These are phyloP conservation scores for thale cress (Arabidopsis thaliana) DNA, from an alignment of 345 rosid genomes.

Conservation along the genomic window TAIR10.1 NC_003071.7:5652001-5652500, in stretches of 20 bases:
- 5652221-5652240: slow-evolving; percentile 11
- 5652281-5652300: not conserved
- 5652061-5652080: slow-evolving; percentile 6
- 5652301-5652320: slow-evolving; percentile 24
- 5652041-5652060: slow-evolving; percentile 74
- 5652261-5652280: slow-evolving; percentile 22
- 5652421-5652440: slow-evolving; percentile 95
- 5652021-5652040: slow-evolving; percentile 98
- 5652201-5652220: slow-evolving; percentile 11
- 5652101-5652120: not conserved
- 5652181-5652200: slow-evolving; percentile 24
- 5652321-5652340: slow-evolving; percentile 97
- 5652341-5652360: slow-evolving; percentile 97
- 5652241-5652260: not conserved
- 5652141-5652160: slow-evolving; percentile 1
- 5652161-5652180: slow-evolving; percentile 13
- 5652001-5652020: slow-evolving; percentile 80
- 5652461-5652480: slow-evolving; percentile 3
- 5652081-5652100: slow-evolving; percentile 4
- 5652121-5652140: not conserved
- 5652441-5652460: not conserved
- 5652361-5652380: slow-evolving; percentile 99
- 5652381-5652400: slow-evolving; percentile 97
- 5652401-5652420: slow-evolving; percentile 94
- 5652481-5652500: not conserved